Conservation (phyloP, 2,329 filamentous ascomycete genomes). For the Phialophora macrospora region DNA sequence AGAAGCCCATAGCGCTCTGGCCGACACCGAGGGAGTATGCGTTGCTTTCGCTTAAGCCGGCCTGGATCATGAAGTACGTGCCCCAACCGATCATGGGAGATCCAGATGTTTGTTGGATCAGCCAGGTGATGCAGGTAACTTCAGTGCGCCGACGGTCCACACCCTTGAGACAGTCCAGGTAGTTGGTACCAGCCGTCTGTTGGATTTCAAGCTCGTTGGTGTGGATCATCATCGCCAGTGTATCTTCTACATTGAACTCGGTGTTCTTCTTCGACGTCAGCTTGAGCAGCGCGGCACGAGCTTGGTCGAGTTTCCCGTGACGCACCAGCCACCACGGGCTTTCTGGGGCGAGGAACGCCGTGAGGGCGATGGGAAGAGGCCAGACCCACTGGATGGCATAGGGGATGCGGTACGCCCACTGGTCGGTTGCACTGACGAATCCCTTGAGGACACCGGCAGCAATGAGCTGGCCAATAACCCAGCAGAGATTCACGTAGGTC, state of each 20-base stretch:
- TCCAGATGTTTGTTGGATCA: conserved; percentile 64
- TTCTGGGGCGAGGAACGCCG: conserved; percentile 48
- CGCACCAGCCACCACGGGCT: conserved; percentile 61
- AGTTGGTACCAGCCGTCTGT: conserved; percentile 39
- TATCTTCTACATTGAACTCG: conserved; percentile 42
- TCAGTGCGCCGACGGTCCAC: conserved; percentile 50
- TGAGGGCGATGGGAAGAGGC: conserved; percentile 37
- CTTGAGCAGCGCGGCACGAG: conserved; percentile 50
- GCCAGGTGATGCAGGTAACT: conserved; percentile 48
- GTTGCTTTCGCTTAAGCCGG: conserved; percentile 45
- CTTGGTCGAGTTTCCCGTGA: conserved; percentile 53
- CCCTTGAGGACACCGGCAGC: conserved; percentile 45
- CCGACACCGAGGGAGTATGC: conserved; percentile 57
- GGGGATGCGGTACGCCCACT: conserved; percentile 48
- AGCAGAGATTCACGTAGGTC: conserved; percentile 49
- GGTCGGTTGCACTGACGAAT: conserved; percentile 39
- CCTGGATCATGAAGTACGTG: conserved; percentile 64
- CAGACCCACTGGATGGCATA: conserved; percentile 46
- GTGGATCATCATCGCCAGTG: conserved; percentile 40
- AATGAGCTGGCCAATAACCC: conserved; percentile 50
- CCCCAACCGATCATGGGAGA: conserved; percentile 68
- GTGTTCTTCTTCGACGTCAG: conserved; percentile 49
- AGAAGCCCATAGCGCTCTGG: conserved; percentile 65
- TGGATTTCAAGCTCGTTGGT: conserved; percentile 41
- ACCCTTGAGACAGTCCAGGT: conserved; percentile 45